phyloP scores from a whole-genome alignment of 1,284 basidiomycete species.

The Trichosporon inkin region DNA sequence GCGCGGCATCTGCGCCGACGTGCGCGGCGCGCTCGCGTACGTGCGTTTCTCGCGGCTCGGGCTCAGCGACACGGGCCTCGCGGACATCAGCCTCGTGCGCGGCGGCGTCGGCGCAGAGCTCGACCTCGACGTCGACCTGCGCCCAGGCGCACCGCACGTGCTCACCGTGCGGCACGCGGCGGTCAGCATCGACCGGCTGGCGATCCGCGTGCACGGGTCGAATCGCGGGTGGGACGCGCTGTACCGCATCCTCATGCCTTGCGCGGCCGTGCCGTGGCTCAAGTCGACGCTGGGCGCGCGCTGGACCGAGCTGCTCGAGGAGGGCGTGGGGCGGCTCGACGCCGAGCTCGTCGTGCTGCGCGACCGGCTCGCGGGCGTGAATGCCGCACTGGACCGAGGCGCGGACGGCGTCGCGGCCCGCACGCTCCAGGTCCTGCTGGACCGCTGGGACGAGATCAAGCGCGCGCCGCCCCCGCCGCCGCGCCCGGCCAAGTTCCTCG shows the following conservation, averaged over 20 bases:
- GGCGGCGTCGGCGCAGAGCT: conserved; percentile 5
- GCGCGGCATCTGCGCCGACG: conserved; percentile 14
- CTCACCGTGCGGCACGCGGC: background rate
- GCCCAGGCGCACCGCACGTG: background rate
- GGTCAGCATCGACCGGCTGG: conserved; percentile 12
- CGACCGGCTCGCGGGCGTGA: background rate
- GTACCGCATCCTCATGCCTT: background rate
- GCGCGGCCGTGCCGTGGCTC: background rate
- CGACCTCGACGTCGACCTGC: conserved; percentile 16
- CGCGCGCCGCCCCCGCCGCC: background rate
- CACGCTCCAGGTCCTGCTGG: background rate
- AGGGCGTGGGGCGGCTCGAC: background rate
- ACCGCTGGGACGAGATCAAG: background rate
- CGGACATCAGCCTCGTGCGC: conserved; percentile 14
- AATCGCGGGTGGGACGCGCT: background rate
- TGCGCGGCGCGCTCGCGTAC: conserved; percentile 2
- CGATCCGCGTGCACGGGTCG: background rate
- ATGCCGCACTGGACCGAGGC: background rate
- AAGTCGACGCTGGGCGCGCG: background rate
- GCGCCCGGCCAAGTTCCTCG: background rate
- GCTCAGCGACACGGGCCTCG: conserved; percentile 10
- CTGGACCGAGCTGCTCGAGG: conserved; percentile 1
- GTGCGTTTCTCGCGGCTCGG: conserved; percentile 9
- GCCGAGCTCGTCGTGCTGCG: background rate
- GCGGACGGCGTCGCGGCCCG: background rate